Base-by-base conservation (phyloP, 2,329 filamentous ascomycete species). In the Colletotrichum incanum region DNA sequence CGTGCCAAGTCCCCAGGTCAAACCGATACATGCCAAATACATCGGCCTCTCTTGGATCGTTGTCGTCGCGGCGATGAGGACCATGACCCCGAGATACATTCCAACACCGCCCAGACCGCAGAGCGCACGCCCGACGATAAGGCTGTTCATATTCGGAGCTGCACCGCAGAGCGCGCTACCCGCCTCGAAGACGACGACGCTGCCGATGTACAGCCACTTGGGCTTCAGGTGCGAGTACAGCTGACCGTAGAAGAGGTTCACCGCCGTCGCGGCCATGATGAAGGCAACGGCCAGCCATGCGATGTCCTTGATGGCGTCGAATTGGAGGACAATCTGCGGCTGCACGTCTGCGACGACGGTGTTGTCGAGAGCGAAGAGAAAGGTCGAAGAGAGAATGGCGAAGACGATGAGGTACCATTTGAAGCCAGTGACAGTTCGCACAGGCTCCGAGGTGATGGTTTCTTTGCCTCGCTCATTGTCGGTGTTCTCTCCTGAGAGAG, bases 281-380 rank as follows among this genome's bases (percentile, higher is more conserved):
- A 86, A 83, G 5, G 75, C 74, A 2, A 77, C 76, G 3, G 72
- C 73, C 3, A 86, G 74, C 84, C 84, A 86, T 0, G 79, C 76
- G 5, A 86, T 76, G 56, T 83, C 81, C 2, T 78, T 69, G 26
- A 83, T 74, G 3, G 78, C 74, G n/a, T 79, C 75, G 56, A 85
- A 84, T 1, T 76, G 73, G 18, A 77, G 72, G 9, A 84, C 77
- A 45, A 86, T 82, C 2, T 76, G 72, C 0, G 81, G 82, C 69
- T 86, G 84, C 5, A 87, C 78, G 74, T 84, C 84, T 3, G 85
- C 85, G 1, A 85, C 79, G 65, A 87, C 84, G 5, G 85, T 87
- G 28, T 82, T 85, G 74, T 83, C 81, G 8, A 84, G 76, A 9
- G 81, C 79, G 64, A 84, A 84, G 12, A 85, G 81, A 34, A 83